Percentiles rank a stretch among this genome's conserved stretches.
These are phyloP conservation scores for Botrytis cinerea DNA, from an alignment of 2,329 filamentous ascomycete species.

Conservation along the genomic window DNA sequence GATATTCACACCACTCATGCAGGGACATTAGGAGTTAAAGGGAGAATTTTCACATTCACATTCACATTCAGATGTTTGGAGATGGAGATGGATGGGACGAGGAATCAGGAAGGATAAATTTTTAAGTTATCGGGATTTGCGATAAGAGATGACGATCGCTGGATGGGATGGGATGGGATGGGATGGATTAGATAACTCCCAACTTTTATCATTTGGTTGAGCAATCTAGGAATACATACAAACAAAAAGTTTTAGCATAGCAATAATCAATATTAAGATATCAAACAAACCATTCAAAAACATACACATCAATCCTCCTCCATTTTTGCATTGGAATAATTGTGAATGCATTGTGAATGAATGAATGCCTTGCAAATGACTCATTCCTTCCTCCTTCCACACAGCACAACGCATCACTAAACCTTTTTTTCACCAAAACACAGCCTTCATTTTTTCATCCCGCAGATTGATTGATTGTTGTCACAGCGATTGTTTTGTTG, in stretches of 20 bases:
- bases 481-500: constrained; percentile 1
- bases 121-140: constrained; percentile 1
- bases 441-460: neutral
- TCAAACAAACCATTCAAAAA: neutral
- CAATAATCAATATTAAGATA: neutral
- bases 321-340: neutral
- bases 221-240: neutral
- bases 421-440: neutral
- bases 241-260: neutral
- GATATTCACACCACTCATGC: constrained; percentile 24
- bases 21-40: constrained; percentile 20
- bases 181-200: constrained; percentile 11
- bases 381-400: neutral
- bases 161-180: neutral
- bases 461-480: neutral
- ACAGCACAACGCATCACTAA: neutral
- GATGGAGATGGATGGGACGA: neutral
- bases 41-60: constrained; percentile 14
- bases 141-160: constrained; percentile 6
- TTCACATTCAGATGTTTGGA: neutral
- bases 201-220: constrained; percentile 8
- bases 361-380: neutral
- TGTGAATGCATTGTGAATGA: neutral
- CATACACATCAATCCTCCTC: neutral
- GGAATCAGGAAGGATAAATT: no score